Base-by-base conservation (phyloP, 495 filamentous ascomycete species). In the Lophium mytilinum region DNA sequence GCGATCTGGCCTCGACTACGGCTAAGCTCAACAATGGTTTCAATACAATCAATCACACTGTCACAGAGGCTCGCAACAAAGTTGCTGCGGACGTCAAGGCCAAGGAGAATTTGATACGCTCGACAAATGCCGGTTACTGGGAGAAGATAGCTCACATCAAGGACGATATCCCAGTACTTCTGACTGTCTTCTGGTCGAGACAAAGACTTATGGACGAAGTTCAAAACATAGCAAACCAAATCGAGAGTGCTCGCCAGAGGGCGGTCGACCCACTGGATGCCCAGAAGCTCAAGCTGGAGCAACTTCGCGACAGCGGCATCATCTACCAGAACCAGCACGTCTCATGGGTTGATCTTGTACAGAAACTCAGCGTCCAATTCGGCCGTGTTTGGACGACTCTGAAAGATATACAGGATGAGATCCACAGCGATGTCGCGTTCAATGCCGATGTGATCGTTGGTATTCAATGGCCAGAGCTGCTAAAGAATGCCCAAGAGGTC, bases 361-460 rank as follows among this genome's bases (percentile, higher is more conserved):
- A 50, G 47, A 50, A 50, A 50, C 47, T 50, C 47, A 50, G 47
- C 47, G 47, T 50, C 5, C 47, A 50, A 50, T 33, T 50, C 47
- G 47, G 47, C 47, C 47, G 47, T 50, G 47, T 50, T 50, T 50
- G 47, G 47, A 50, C 18, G 47, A 50, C 47, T 30, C 47, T 50
- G 47, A 50, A 50, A 50, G 47, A 50, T 50, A 50, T 50, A 50
- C 47, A 50, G 47, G 47, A 50, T 50, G 47, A 50, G 47, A 50
- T 50, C 47, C 8, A 50, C 47, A 50, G 47, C 47, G 47, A 50
- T 50, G 47, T 50, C 47, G 47, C 47, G 47, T 50, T 50, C 47
- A 50, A 50, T 50, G 24, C 47, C 47, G 47, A 50, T 50, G 47
- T 50, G 47, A 50, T 50, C 47, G 47, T 50, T 50, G 47, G 47